Conservation (phyloP, 768 basidiomycete species). For the Boletus sp. region DNA sequence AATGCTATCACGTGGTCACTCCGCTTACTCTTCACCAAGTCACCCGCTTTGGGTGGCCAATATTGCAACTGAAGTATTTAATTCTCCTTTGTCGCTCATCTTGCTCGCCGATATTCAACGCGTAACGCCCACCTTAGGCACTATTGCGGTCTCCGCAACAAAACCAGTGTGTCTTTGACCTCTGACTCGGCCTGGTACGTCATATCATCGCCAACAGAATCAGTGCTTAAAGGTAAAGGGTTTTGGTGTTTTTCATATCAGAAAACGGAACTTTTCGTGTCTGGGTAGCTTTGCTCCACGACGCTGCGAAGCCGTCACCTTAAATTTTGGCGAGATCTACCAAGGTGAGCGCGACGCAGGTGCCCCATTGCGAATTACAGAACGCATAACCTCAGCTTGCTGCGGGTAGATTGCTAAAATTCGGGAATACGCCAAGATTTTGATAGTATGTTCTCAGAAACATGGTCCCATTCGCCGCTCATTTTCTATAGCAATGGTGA, state of each 20-base stretch:
- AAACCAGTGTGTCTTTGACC: neutral
- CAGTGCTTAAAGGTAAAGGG: neutral
- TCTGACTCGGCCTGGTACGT: neutral
- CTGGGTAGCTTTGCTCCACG: constrained; percentile 33
- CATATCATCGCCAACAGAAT: neutral
- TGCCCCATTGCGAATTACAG: neutral
- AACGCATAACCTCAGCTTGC: neutral
- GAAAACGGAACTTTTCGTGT: neutral
- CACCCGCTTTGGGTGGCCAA: neutral
- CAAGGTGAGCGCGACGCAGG: constrained; percentile 3
- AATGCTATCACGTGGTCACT: constrained; percentile 3
- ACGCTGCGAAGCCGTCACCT: neutral
- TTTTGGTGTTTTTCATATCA: neutral
- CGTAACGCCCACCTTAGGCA: neutral
- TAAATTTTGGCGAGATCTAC: neutral
- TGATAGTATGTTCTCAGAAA: constrained; percentile 2
- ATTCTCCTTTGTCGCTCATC: neutral
- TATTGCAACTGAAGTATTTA: neutral
- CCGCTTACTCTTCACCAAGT: constrained; percentile 1
- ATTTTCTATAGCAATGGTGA: constrained; percentile 12
- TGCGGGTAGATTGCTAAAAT: neutral
- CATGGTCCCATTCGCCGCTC: neutral
- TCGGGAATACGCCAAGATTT: neutral
- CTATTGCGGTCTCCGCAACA: neutral
- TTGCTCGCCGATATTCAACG: neutral